Base-by-base conservation (phyloP, 495 filamentous ascomycete genomes). In the Staphylotrichum tortipilum region DNA sequence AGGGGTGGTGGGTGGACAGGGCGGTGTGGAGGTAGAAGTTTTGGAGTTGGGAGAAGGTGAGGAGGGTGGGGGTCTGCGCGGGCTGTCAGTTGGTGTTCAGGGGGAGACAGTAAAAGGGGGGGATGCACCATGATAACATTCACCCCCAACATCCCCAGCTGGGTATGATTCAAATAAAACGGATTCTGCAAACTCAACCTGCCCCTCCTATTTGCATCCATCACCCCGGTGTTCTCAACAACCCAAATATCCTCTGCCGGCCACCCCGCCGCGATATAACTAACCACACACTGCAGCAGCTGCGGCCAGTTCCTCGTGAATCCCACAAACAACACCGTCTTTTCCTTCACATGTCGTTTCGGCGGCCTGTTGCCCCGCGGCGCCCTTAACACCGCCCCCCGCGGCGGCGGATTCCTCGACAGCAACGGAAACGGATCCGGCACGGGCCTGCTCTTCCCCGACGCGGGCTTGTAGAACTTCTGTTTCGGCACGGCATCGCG, bases 21-120 rank as follows among this genome's bases (percentile, higher is more conserved):
- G 58, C 55, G 2, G 53, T 78, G 58, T 47, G 54, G 18, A 78
- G 64, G 58, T 70, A 80, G 61, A 75, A 82, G 58, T 83, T 83
- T 50, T 83, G 79, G 21, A 83, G 64, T 52, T 83, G 80, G 23
- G 80, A 67, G 52, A 82, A 83, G 36, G 68, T 80, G 15, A 83
- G 63, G 0, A 81, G 68, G 5, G 78, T 82, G 1, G 80, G 80
- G 17, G 80, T 79, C 33, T 60, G 18, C 7, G 3, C 6, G 1
- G 8, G 43, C 38, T 11, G 22, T 17, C 11, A 43, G 22, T 19
- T 26, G 1, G 24, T 10, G 21, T 7, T 45, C 7, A 35, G 19
- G 18, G 33, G 11, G 7, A 18, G 15, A 34, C 15, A 15, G 24
- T 7, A 24, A 35, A 23, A 26, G 4, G 10, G n/a, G 15, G n/a